Percentiles rank a stretch among this genome's conserved stretches.
Evolutionary conservation across 1,284 basidiomycete genomes (phyloP).

Genomic region (Malassezia caprae): DNA sequence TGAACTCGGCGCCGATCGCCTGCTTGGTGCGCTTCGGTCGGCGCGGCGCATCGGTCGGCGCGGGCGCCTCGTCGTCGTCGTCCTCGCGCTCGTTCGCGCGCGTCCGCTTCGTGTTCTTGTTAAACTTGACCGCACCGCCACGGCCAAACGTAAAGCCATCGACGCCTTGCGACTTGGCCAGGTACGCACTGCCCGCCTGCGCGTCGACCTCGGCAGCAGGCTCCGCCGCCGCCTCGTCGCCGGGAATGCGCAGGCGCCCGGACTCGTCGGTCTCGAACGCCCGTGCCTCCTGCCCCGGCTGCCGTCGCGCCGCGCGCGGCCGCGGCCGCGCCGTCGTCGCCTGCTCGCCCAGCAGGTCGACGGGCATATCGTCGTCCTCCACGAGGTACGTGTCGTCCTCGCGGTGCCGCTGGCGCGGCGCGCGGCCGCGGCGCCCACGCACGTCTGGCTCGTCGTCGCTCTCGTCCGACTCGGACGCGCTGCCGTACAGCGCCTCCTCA

Average conservation of each 20-base stretch:
- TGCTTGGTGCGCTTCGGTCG: conserved; percentile 29
- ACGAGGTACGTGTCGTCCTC: conserved; percentile 57
- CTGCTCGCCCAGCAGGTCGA: conserved; percentile 76
- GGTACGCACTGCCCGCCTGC: conserved; percentile 57
- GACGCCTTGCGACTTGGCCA: conserved; percentile 66
- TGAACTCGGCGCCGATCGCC: conserved; percentile 38
- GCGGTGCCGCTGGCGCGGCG: conserved; percentile 16
- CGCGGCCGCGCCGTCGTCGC: conserved; percentile 19
- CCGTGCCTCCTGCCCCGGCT: conserved; percentile 70
- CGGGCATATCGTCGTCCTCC: conserved; percentile 82
- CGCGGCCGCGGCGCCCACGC: not conserved
- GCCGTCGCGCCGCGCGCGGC: conserved; percentile 20
- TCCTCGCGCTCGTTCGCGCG: conserved; percentile 36
- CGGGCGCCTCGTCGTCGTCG: conserved; percentile 18
- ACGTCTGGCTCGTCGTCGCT: conserved; percentile 16
- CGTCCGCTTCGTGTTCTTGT: conserved; percentile 62
- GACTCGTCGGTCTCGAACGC: conserved; percentile 78
- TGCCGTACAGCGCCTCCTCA: conserved; percentile 47
- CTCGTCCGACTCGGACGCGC: conserved; percentile 29
- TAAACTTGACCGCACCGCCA: conserved; percentile 80
- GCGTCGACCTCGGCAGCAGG: conserved; percentile 60
- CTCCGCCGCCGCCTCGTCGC: conserved; percentile 43
- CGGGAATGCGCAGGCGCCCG: conserved; percentile 79
- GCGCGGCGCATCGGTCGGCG: conserved; percentile 4
- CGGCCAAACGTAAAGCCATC: conserved; percentile 73